Percentiles rank a stretch among this genome's conserved stretches.
Conservation (phyloP, 768 basidiomycete species). For the Tricholoma matsutake region DNA sequence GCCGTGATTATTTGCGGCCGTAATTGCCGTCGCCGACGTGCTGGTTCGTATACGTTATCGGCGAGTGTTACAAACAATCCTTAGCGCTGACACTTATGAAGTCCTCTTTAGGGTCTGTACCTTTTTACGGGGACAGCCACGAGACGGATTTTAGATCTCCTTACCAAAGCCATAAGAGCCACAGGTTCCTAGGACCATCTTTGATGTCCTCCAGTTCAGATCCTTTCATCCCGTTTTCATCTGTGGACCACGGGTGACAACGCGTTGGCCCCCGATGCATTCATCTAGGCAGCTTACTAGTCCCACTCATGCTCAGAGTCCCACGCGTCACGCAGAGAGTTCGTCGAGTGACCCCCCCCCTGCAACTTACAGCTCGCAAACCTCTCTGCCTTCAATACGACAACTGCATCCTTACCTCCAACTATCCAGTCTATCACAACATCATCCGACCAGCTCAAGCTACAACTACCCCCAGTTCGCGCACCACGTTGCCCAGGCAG, state of each 20-base stretch:
- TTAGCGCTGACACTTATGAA: conserved; percentile 29
- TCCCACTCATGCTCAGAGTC: conserved; percentile 20
- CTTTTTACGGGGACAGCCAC: conserved; percentile 27
- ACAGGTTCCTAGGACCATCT: conserved; percentile 7
- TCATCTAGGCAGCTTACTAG: conserved; percentile 9
- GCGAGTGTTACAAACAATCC: conserved; percentile 25
- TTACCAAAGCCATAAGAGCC: conserved; percentile 30
- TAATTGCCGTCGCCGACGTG: conserved; percentile 22
- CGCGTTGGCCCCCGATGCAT: conserved; percentile 11
- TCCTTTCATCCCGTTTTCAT: conserved; percentile 2
- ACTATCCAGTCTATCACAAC: conserved; percentile 41
- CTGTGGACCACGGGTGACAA: conserved; percentile 6
- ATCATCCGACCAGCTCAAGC: conserved; percentile 10
- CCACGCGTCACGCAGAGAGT: conserved; percentile 18
- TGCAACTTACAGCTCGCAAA: conserved; percentile 25
- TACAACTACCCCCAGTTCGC: conserved; percentile 23
- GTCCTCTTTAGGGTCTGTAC: conserved; percentile 36
- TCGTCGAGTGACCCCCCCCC: conserved; percentile 20
- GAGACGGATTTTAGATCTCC: conserved; percentile 23
- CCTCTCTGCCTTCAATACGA: conserved; percentile 62
- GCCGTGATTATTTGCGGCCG: conserved; percentile 19
- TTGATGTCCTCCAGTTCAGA: conserved; percentile 14
- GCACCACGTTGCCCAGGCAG: conserved; percentile 24
- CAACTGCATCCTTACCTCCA: conserved; percentile 65
- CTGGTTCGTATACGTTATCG: conserved; percentile 19